phyloP scores from a whole-genome alignment of 108 stramenopile genomes.

The Bacterosira constricta region DNA sequence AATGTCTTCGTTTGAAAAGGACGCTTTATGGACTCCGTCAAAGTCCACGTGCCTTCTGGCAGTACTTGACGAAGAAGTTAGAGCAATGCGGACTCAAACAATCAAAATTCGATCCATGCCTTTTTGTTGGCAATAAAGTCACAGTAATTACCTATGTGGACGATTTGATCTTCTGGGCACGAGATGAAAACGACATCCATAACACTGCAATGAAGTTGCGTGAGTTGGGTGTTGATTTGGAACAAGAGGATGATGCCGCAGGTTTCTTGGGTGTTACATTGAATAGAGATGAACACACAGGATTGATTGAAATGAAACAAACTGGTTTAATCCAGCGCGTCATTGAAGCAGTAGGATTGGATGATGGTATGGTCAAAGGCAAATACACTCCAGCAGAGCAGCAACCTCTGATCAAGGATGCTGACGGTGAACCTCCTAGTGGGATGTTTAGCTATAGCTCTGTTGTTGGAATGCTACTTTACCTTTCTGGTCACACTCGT shows the following conservation, averaged over 20 bases:
- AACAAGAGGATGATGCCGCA: background rate
- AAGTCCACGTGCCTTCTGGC: background rate
- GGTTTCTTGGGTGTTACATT: background rate
- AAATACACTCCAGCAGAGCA: conserved; percentile 19
- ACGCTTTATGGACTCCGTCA: conserved; percentile 40
- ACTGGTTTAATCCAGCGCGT: background rate
- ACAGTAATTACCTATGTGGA: background rate
- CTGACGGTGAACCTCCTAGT: conserved; percentile 1
- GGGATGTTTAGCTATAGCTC: conserved; percentile 7
- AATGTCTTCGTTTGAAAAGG: conserved; percentile 33
- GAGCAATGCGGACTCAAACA: background rate
- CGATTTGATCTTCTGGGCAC: conserved; percentile 33
- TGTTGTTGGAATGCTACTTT: conserved; percentile 37
- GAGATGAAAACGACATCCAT: background rate
- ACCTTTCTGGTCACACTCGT: conserved; percentile 20
- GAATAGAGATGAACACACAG: background rate
- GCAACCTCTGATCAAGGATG: conserved; percentile 20
- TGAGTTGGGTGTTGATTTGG: background rate
- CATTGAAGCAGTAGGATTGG: background rate
- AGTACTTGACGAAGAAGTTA: conserved; percentile 16
- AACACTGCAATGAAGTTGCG: background rate
- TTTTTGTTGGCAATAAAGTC: conserved; percentile 14
- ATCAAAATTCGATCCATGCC: conserved; percentile 22
- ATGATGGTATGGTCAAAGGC: background rate
- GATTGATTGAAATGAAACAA: background rate